Conservation (phyloP, 2,329 filamentous ascomycete species). For the Xylariaceae sp. region DNA sequence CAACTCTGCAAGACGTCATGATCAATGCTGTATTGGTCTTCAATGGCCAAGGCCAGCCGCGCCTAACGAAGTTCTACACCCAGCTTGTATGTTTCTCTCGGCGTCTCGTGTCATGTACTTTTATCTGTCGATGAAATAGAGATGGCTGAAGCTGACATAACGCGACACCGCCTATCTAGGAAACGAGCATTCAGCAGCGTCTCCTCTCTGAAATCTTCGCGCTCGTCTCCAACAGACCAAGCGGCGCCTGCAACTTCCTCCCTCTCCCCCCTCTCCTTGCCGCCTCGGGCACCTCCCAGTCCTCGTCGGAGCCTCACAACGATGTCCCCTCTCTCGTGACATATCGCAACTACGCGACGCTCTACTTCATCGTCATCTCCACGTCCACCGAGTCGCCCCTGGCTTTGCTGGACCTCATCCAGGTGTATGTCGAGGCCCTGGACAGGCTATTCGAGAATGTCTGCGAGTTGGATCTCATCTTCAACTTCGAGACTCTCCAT, state of each 20-base stretch:
- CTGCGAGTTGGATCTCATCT: conserved; percentile 96
- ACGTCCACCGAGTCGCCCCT: conserved; percentile 95
- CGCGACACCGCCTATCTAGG: conserved; percentile 47
- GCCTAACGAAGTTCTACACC: conserved; percentile 97
- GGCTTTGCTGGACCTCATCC: conserved; percentile 91
- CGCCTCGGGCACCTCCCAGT: conserved; percentile 57
- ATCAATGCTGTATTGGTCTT: conserved; percentile 99
- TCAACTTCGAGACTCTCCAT: conserved; percentile 97
- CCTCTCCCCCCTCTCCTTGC: conserved; percentile 66
- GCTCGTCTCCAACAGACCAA: conserved; percentile 83
- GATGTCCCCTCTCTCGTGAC: conserved; percentile 94
- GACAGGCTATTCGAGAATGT: conserved; percentile 97
- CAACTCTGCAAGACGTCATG: conserved; percentile 50
- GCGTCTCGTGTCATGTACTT: conserved; percentile 2
- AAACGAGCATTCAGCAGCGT: conserved; percentile 94
- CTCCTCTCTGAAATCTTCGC: conserved; percentile 97
- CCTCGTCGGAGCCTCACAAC: conserved; percentile 64
- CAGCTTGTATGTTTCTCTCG: conserved; percentile 63
- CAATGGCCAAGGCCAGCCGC: conserved; percentile 95
- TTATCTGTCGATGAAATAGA: background rate
- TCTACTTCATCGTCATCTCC: conserved; percentile 97
- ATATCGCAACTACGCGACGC: conserved; percentile 95
- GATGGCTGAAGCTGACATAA: conserved; percentile 9
- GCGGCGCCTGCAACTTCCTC: conserved; percentile 96
- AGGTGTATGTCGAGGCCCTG: conserved; percentile 94